These are phyloP conservation scores for Globisporangium cylindrosporum DNA, from an alignment of 352 stramenopile genomes.

Conservation along the genomic window DNA sequence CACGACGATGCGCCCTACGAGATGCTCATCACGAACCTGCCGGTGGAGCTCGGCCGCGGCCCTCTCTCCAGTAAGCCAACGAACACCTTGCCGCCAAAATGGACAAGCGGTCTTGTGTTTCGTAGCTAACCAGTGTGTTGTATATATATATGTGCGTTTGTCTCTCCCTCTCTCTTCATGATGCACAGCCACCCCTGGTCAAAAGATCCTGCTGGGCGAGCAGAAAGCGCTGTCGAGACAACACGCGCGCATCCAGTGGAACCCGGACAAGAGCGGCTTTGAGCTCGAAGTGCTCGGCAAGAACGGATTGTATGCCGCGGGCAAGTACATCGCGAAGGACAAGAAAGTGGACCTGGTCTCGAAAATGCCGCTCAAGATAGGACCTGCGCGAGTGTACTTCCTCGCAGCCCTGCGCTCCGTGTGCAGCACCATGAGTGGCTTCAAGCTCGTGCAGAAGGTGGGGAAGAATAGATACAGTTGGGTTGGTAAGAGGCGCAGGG, in stretches of 20 bases:
- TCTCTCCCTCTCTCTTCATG: not conserved
- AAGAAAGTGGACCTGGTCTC: conserved; percentile 60
- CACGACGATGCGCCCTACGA: conserved; percentile 66
- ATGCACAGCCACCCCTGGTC: conserved; percentile 30
- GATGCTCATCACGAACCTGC: conserved; percentile 74
- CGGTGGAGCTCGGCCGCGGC: conserved; percentile 67
- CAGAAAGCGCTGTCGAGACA: conserved; percentile 77
- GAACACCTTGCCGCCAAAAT: not conserved
- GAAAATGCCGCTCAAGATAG: conserved; percentile 81
- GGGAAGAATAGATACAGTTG: not conserved
- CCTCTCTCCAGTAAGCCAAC: conserved; percentile 29
- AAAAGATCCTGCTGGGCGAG: conserved; percentile 66
- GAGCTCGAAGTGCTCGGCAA: conserved; percentile 78
- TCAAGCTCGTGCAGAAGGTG: conserved; percentile 80
- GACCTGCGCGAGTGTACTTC: conserved; percentile 72
- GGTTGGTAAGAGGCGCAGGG: too few relatives aligned
- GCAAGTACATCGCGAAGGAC: conserved; percentile 72
- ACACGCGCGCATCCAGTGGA: conserved; percentile 82
- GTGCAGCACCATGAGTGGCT: conserved; percentile 80
- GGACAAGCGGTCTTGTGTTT: not conserved
- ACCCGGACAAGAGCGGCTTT: conserved; percentile 65
- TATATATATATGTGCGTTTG: not conserved
- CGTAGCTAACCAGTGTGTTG: not conserved
- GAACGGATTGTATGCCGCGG: conserved; percentile 74
- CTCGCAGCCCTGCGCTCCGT: conserved; percentile 64